phyloP scores from a whole-genome alignment of 306 rosid species.

The Trifolium fragiferum region DNA sequence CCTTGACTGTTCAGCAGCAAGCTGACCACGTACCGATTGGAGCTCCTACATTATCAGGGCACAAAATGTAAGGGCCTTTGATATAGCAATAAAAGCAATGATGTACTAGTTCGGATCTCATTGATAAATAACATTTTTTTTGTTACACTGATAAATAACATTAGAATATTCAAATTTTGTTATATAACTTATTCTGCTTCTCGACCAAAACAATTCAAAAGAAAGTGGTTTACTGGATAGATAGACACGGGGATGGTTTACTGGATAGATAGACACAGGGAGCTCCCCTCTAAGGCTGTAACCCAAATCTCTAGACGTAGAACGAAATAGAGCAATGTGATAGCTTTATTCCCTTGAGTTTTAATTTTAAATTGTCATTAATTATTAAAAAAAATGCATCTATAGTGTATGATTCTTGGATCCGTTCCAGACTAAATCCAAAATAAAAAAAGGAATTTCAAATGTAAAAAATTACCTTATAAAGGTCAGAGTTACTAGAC shows the following conservation, averaged over 20 bases:
- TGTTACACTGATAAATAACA: conserved; percentile 1
- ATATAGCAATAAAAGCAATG: conserved; percentile 15
- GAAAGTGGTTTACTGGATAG: not conserved
- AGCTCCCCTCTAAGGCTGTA: not conserved
- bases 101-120: not conserved
- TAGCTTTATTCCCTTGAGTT: conserved; percentile 21
- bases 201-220: conserved; percentile 18
- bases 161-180: not conserved
- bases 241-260: not conserved
- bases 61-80: conserved; percentile 29
- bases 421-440: conserved; percentile 30
- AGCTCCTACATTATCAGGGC: conserved; percentile 68
- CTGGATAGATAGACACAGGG: conserved; percentile 3
- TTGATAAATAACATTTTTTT: no score
- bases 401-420: conserved; percentile 24
- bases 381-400: not conserved
- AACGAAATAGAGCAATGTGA: conserved; percentile 12
- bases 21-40: conserved; percentile 93
- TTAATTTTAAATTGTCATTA: not conserved
- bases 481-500: conserved; percentile 76
- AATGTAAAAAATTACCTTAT: conserved; percentile 62
- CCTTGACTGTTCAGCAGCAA: conserved; percentile 93
- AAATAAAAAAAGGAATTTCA: conserved; percentile 19
- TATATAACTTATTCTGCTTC: conserved; percentile 5
- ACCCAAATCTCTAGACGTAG: conserved; percentile 27